A percentile compares a stretch with the other conserved stretches of the same genome.
Evolutionary conservation across 2,329 filamentous ascomycete species (phyloP).

Genomic region (Diaporthe eres): DNA sequence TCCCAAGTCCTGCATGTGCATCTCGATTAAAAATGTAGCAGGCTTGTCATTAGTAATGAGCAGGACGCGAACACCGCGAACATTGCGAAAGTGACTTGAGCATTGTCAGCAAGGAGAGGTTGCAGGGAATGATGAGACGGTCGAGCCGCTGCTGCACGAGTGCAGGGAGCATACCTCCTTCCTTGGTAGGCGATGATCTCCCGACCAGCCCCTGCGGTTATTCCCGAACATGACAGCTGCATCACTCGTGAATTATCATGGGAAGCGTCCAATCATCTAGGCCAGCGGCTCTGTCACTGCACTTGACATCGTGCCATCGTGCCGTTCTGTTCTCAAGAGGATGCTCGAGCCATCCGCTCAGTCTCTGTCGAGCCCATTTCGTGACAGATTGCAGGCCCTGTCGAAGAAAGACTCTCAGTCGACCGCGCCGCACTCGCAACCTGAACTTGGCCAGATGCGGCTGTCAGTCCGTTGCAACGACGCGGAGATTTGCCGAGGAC

Average conservation of each 20-base stretch:
- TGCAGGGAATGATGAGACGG: neutral
- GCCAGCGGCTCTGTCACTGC: neutral
- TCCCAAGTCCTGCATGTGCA: neutral
- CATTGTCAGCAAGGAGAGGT: neutral
- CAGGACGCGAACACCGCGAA: neutral
- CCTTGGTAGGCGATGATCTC: neutral
- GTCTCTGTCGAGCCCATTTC: neutral
- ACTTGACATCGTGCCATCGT: too few relatives aligned
- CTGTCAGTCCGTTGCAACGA: neutral
- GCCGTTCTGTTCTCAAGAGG: too few relatives aligned
- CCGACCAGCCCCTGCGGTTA: neutral
- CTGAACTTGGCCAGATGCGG: neutral
- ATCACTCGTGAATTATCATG: neutral
- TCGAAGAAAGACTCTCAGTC: neutral
- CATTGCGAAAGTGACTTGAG: neutral
- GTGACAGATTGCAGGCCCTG: neutral
- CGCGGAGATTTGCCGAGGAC: conserved; percentile 1
- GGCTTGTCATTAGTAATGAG: neutral
- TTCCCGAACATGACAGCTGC: neutral
- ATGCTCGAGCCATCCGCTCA: neutral
- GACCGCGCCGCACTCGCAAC: neutral
- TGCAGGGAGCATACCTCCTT: neutral
- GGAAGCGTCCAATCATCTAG: neutral
- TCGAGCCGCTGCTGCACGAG: neutral
- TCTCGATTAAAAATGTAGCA: neutral